Evolutionary conservation across 78 protist species (phyloP), one percentile per base, ranked within the genome.

Genomic region (Dictyostelium capitatum): DNA sequence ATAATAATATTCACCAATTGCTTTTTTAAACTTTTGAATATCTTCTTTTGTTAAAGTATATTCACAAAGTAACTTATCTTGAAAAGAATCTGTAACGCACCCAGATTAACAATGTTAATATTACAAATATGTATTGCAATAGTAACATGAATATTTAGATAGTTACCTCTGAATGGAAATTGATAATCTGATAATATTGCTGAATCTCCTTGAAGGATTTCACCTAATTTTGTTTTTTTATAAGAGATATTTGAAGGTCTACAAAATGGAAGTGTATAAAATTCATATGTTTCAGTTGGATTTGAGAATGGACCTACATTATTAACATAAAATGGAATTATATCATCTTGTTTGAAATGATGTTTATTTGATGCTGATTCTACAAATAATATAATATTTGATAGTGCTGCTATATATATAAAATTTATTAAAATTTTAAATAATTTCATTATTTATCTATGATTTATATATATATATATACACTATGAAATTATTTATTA

Each of bases 241-340:
- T 89, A 83, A 30, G 62, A 51, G 5, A 59, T 25, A n/a, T 41
- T 46, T 23, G 64, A 46, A 4, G 98, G 98, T 15, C 51, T 59
- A 79, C 99, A 98, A 54, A 93, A 98, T 5, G 98, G 98, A 2
- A 99, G 91, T 32, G 91, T 32, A 82, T 96, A 98, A 94, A 85
- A 99, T 50, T 83, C 94, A 54, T 98, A 99, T 15, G 97, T 91
- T 81, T 98, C 99, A 20, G 97, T 73, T 41, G 99, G 99, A 79
- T 99, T 99, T 41, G 87, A 93, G 43, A 73, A 98, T 0, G 99
- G 99, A 7, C 99, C 99, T 3, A 98, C 94, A 93, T 98, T 97
- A 81, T 97, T 95, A 15, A 95, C 97, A 57, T 80, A 92, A n/a
- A 97, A 65, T 41, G 97, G 95, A 53, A 97, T 92, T 0, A 17